Conservation (phyloP, 2,329 filamentous ascomycete genomes). For the Penicillium sp. region DNA sequence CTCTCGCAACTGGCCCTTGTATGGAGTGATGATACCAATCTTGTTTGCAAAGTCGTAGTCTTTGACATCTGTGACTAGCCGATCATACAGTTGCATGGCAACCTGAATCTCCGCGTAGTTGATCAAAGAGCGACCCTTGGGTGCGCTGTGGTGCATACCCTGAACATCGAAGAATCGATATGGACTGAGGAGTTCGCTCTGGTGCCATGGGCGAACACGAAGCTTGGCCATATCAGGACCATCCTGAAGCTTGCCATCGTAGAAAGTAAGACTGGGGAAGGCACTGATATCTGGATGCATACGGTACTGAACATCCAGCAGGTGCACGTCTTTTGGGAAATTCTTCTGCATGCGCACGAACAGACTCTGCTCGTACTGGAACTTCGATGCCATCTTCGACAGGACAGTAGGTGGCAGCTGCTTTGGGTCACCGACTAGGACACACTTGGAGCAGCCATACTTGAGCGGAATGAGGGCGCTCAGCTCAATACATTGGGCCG, state of each 20-base stretch:
- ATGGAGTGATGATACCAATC: conserved; percentile 96
- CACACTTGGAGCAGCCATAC: conserved; percentile 95
- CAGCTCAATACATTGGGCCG: conserved; percentile 96
- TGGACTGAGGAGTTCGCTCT: conserved; percentile 78
- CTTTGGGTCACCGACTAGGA: conserved; percentile 96
- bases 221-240: conserved; percentile 80
- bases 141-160: conserved; percentile 81
- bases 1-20: conserved; percentile 88
- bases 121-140: conserved; percentile 84
- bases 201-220: conserved; percentile 83
- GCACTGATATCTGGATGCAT: conserved; percentile 97
- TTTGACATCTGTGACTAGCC: conserved; percentile 74
- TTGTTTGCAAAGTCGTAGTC: conserved; percentile 76
- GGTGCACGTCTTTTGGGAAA: conserved; percentile 82
- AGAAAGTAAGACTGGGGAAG: conserved; percentile 91
- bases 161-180: conserved; percentile 98
- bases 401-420: conserved; percentile 95
- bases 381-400: conserved; percentile 87
- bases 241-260: conserved; percentile 84
- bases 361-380: conserved; percentile 95
- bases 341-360: conserved; percentile 99
- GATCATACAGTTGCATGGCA: conserved; percentile 81
- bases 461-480: conserved; percentile 96
- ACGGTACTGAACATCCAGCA: conserved; percentile 97
- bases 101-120: conserved; percentile 87